Conservation (phyloP, 1,284 basidiomycete species). For the Trichosporon coremiiforme region DNA sequence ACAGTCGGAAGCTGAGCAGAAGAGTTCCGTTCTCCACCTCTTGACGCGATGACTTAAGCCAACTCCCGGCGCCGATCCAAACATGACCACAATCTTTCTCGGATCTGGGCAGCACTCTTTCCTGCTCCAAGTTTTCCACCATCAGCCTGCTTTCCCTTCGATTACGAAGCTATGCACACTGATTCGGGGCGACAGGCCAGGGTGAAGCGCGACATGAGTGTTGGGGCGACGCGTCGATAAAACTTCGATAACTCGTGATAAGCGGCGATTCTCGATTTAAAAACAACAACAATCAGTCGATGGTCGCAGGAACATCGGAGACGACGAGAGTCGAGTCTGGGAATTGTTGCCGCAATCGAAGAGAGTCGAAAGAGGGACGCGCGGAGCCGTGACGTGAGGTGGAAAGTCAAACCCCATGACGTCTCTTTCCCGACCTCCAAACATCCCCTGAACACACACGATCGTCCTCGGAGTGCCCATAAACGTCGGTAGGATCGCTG, state of each 20-base stretch:
- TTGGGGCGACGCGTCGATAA: neutral
- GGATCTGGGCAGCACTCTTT: neutral
- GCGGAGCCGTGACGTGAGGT: neutral
- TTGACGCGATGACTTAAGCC: constrained; percentile 1
- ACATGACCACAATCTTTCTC: neutral
- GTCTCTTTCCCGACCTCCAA: neutral
- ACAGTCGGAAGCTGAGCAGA: neutral
- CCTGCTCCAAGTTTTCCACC: neutral
- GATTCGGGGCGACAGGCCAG: neutral
- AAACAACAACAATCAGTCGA: neutral
- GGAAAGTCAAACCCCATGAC: neutral
- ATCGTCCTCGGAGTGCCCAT: neutral
- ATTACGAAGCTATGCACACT: neutral
- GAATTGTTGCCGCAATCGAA: too few species aligned
- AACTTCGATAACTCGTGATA: neutral
- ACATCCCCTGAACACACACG: neutral
- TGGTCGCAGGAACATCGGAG: neutral
- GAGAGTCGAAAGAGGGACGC: neutral
- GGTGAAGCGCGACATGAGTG: neutral
- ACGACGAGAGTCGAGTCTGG: too few species aligned
- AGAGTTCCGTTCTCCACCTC: neutral
- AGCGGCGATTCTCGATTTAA: too few species aligned
- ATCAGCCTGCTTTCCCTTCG: neutral
- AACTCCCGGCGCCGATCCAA: neutral
- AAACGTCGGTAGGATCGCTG: neutral